These are phyloP conservation scores for Tympanopsis confertula DNA, from an alignment of 2,329 filamentous ascomycete species.

Conservation along the genomic window DNA sequence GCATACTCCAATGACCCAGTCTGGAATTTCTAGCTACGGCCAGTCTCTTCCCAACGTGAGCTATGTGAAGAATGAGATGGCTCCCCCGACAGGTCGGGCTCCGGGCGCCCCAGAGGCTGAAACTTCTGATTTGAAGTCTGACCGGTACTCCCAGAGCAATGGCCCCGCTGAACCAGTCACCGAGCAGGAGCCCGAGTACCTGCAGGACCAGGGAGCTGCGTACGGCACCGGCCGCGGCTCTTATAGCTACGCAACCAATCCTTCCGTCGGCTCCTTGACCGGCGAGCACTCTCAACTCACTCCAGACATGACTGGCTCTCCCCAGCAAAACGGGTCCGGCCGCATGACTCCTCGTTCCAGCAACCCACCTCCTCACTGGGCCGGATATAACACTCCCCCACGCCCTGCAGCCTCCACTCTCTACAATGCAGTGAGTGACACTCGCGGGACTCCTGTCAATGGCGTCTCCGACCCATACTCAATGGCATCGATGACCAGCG, in stretches of 20 bases:
- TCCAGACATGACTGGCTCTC: neutral
- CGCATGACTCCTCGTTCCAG: neutral
- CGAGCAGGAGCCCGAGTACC: neutral
- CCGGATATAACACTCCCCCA: neutral
- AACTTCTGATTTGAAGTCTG: neutral
- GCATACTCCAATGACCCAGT: neutral
- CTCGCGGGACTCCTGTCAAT: neutral
- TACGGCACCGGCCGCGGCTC: neutral
- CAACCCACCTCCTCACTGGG: neutral
- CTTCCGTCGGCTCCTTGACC: neutral
- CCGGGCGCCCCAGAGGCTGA: neutral
- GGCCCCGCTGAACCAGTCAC: neutral
- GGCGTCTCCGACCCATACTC: neutral
- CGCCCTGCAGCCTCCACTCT: neutral
- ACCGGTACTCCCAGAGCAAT: neutral
- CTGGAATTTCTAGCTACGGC: too few relatives aligned
- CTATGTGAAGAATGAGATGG: conserved; percentile 1
- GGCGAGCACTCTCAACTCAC: conserved; percentile 1
- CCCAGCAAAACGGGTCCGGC: conserved; percentile 1
- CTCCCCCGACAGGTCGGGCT: neutral
- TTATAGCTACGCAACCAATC: neutral
- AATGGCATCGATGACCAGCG: neutral
- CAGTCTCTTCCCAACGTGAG: neutral
- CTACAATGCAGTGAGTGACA: conserved; percentile 1
- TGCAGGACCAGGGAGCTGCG: neutral